phyloP scores from a whole-genome alignment of 495 filamentous ascomycete genomes.

The Penicilliopsis zonata region DNA sequence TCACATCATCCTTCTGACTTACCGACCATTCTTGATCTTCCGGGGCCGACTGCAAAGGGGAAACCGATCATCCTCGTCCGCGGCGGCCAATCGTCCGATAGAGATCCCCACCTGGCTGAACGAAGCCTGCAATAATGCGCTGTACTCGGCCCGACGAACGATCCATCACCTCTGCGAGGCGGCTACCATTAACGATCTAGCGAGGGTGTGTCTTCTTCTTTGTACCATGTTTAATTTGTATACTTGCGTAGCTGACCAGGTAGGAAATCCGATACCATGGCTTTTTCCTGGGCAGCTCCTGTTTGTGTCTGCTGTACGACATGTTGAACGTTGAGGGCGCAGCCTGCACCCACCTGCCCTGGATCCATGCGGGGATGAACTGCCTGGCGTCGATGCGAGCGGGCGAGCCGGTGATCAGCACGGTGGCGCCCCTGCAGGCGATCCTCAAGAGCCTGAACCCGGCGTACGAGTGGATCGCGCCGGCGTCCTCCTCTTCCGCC shows the following conservation, averaged over 20 bases:
- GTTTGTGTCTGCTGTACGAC: slow-evolving; percentile 29
- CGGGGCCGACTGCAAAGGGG: slow-evolving; percentile 27
- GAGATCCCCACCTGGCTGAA: slow-evolving; percentile 30
- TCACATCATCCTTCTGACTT: slow-evolving; percentile 28
- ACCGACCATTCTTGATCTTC: slow-evolving; percentile 34
- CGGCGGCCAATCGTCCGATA: slow-evolving; percentile 9
- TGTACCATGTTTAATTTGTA: background rate
- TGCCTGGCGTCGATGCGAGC: slow-evolving; percentile 18
- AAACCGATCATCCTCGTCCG: slow-evolving; percentile 8
- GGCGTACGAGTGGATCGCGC: slow-evolving; percentile 18
- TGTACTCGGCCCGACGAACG: slow-evolving; percentile 22
- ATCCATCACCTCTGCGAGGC: slow-evolving; percentile 26
- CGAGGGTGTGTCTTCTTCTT: slow-evolving; percentile 13
- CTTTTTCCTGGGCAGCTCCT: slow-evolving; percentile 24
- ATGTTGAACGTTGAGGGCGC: slow-evolving; percentile 22
- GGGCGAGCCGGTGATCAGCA: slow-evolving; percentile 17
- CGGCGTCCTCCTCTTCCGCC: background rate
- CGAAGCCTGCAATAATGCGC: slow-evolving; percentile 28
- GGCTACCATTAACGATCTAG: slow-evolving; percentile 20
- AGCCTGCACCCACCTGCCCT: slow-evolving; percentile 24
- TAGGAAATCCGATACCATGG: slow-evolving; percentile 32
- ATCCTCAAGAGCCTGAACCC: slow-evolving; percentile 22
- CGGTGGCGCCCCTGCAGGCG: slow-evolving; percentile 22
- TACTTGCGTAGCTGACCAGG: slow-evolving; percentile 1
- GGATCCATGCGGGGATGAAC: slow-evolving; percentile 25